phyloP scores from a whole-genome alignment of 306 rosid genomes.

The Rosa lucieae region DNA sequence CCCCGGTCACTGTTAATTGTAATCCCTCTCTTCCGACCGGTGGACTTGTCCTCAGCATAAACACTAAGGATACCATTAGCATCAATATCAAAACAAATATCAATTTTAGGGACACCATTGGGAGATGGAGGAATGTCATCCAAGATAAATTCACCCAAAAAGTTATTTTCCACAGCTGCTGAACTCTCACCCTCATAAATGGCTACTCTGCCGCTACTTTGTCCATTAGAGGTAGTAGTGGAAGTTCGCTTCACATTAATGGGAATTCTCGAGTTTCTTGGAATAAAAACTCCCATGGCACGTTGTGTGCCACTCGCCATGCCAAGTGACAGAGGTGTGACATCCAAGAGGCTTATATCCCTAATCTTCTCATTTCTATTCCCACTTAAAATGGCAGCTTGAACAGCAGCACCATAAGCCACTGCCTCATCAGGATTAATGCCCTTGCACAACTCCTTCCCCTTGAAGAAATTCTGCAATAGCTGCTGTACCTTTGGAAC shows the following conservation, averaged over 20 bases:
- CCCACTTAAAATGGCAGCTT: constrained; percentile 13
- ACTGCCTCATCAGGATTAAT: neutral
- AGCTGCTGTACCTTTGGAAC: constrained; percentile 5
- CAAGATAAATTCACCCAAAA: too few relatives aligned
- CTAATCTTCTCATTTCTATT: neutral
- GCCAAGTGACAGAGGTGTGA: neutral
- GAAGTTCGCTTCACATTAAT: neutral
- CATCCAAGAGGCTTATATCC: neutral
- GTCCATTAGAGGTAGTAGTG: neutral
- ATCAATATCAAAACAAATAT: too few relatives aligned
- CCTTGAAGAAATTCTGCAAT: neutral
- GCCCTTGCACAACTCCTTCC: neutral
- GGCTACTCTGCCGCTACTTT: neutral
- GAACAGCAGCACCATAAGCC: neutral
- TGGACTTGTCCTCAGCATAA: too few relatives aligned
- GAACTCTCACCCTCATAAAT: neutral
- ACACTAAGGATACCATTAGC: too few relatives aligned
- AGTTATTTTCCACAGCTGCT: too few relatives aligned
- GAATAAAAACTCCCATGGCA: neutral
- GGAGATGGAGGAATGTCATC: too few relatives aligned
- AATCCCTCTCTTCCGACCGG: too few relatives aligned
- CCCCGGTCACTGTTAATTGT: too few relatives aligned
- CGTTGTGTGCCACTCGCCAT: neutral
- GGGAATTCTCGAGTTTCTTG: constrained; percentile 1
- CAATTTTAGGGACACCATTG: too few relatives aligned